Base-by-base conservation (phyloP, 1,284 basidiomycete genomes). In the Heliocybe sulcata region DNA sequence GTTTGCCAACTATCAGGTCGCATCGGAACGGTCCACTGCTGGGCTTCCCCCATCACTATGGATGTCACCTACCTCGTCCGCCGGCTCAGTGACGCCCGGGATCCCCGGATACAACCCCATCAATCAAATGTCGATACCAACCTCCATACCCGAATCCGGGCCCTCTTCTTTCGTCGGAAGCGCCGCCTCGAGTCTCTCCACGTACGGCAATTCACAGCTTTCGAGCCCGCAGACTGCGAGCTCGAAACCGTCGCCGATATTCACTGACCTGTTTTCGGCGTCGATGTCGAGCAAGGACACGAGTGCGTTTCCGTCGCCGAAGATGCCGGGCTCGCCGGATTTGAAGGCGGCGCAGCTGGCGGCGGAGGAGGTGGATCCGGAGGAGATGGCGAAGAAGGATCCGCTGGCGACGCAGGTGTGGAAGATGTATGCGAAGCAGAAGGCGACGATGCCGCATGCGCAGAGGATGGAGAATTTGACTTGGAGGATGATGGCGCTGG, bases 401-500 rank as follows among this genome's bases (percentile, higher is more conserved):
- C 95, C 94, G 1, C 77, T 98, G 10, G 94, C 94, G 1, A 89
- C 94, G 1, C 94, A 98, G 71, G 90, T 98, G 14, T 98, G 96
- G 96, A 93, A 88, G 72, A 92, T 98, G 81, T 98, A 94, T 67
- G 87, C 93, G 35, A 85, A 90, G 58, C 91, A 90, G 35, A 94
- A 94, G 69, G 89, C 88, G 20, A 82, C 81, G 53, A 72, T 97
- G 48, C 94, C 94, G 35, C 92, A 97, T 67, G 92, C 91, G 0
- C 92, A 94, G 67, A 77, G 94, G 60, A 95, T 98, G 93, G 96
- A 98, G 74, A 98, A 97, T 67, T 69, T 98, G 53, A 97, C 94
- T 0, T 98, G 96, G 96, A 76, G 97, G 58, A 92, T 98, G 92
- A 98, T 98, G 95, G 90, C 94, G 45, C 77, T 99, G 65, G 90